A percentile compares a stretch with the other conserved stretches of the same genome.
Evolutionary conservation across 768 basidiomycete species (phyloP).

Genomic region (Hortiboletus campestris): DNA sequence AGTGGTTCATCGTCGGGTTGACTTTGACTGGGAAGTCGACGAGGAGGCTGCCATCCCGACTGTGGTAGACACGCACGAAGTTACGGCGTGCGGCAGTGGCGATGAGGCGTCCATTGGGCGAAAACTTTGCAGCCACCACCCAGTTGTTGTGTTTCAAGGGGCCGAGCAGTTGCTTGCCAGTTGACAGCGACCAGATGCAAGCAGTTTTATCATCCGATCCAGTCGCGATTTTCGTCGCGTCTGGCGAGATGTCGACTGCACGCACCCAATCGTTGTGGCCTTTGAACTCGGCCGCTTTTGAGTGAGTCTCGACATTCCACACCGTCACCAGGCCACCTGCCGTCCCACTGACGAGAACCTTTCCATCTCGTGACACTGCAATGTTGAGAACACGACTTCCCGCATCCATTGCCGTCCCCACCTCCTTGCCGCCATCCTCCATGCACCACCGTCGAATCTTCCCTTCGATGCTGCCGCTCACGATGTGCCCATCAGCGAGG

Average conservation of each 20-base stretch:
- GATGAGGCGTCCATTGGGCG: neutral
- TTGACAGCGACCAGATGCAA: neutral
- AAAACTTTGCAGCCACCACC: neutral
- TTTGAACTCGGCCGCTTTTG: neutral
- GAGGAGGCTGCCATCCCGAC: neutral
- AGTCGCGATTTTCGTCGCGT: neutral
- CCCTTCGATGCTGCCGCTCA: too few species aligned
- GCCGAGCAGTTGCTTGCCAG: neutral
- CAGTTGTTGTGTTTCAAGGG: neutral
- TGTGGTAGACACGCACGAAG: neutral
- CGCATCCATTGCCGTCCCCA: neutral
- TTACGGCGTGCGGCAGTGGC: neutral
- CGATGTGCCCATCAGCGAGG: too few species aligned
- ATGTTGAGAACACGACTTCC: neutral
- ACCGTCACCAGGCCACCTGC: neutral
- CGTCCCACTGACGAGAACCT: neutral
- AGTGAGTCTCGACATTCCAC: neutral
- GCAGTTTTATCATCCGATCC: neutral
- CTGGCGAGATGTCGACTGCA: slow-evolving; percentile 1
- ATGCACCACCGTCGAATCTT: too few species aligned
- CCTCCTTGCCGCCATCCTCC: neutral
- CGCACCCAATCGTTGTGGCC: neutral
- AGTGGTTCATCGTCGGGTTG: neutral
- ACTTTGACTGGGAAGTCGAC: neutral
- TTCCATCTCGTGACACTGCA: neutral